Evolutionary conservation across 2,329 filamentous ascomycete genomes (phyloP).

Genomic region (Plectosphaerella plurivora): DNA sequence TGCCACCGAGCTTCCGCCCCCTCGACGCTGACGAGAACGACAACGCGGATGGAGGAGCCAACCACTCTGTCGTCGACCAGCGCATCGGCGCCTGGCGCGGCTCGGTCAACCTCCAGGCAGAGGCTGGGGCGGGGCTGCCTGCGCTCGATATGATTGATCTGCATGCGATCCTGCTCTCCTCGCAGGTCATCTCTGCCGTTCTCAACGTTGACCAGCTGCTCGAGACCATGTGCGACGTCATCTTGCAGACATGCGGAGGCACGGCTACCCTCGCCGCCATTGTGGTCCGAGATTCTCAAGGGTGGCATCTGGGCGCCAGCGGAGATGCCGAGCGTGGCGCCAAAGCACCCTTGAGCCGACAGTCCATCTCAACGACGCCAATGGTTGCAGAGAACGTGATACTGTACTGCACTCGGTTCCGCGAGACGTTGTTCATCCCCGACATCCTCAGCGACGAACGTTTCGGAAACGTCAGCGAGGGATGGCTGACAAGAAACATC

Average conservation of each 20-base stretch:
- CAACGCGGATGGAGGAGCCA: conserved; percentile 35
- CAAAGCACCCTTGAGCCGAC: not conserved
- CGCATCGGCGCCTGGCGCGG: conserved; percentile 61
- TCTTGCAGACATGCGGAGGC: conserved; percentile 70
- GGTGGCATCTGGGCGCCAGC: conserved; percentile 70
- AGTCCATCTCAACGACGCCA: conserved; percentile 42
- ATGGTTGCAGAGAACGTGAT: conserved; percentile 73
- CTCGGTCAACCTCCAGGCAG: conserved; percentile 49
- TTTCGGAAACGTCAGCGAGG: conserved; percentile 69
- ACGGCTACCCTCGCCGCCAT: conserved; percentile 69
- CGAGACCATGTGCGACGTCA: conserved; percentile 77
- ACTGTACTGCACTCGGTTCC: conserved; percentile 71
- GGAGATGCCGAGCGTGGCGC: conserved; percentile 67
- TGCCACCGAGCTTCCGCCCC: conserved; percentile 46
- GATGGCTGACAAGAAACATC: conserved; percentile 65
- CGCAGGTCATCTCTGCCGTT: conserved; percentile 75
- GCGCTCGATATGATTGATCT: conserved; percentile 80
- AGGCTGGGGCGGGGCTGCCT: conserved; percentile 59
- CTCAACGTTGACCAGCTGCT: conserved; percentile 71
- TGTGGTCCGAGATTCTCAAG: conserved; percentile 58
- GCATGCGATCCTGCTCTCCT: conserved; percentile 72
- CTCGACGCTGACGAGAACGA: conserved; percentile 38
- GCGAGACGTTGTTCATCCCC: conserved; percentile 69
- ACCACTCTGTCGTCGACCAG: conserved; percentile 39
- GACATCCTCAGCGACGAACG: conserved; percentile 72